Evolutionary conservation across 2,329 filamentous ascomycete species (phyloP).

Genomic region (Penicillium sp.): DNA sequence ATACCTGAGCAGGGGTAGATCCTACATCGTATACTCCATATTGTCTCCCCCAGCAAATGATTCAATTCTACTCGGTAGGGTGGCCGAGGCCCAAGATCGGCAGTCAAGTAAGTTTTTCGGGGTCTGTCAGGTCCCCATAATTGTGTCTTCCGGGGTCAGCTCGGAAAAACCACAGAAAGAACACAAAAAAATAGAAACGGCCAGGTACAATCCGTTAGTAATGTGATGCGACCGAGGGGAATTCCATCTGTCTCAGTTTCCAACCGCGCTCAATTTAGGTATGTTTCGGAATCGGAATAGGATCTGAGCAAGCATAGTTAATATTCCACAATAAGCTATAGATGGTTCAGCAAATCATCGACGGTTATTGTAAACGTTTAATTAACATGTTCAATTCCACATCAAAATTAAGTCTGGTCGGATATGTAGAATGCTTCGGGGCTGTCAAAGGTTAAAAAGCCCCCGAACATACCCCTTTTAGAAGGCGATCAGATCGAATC

Average conservation of each 20-base stretch:
- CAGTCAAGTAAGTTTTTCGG: not conserved
- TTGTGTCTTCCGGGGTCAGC: not conserved
- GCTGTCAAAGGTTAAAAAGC: not conserved
- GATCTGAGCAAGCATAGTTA: not conserved
- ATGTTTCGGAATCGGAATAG: not conserved
- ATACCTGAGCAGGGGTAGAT: not conserved
- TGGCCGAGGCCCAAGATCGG: not conserved
- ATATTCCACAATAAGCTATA: not conserved
- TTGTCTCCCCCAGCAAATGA: not conserved
- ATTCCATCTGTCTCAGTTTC: no score
- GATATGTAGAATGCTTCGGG: not conserved
- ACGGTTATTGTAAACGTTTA: not conserved
- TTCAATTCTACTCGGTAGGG: not conserved
- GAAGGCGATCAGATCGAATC: not conserved
- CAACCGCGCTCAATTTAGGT: not conserved
- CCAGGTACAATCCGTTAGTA: not conserved
- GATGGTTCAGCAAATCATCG: not conserved
- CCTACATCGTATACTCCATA: not conserved
- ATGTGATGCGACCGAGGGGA: not conserved
- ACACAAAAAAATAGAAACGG: not conserved
- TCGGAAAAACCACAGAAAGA: not conserved
- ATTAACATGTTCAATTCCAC: not conserved
- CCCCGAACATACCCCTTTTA: slow-evolving; percentile 18
- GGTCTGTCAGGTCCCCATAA: slow-evolving; percentile 2
- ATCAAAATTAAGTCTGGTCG: not conserved